A percentile compares a stretch with the other conserved stretches of the same genome.
phyloP scores from a whole-genome alignment of 2,329 filamentous ascomycete genomes.

The Fusarium anguioides region DNA sequence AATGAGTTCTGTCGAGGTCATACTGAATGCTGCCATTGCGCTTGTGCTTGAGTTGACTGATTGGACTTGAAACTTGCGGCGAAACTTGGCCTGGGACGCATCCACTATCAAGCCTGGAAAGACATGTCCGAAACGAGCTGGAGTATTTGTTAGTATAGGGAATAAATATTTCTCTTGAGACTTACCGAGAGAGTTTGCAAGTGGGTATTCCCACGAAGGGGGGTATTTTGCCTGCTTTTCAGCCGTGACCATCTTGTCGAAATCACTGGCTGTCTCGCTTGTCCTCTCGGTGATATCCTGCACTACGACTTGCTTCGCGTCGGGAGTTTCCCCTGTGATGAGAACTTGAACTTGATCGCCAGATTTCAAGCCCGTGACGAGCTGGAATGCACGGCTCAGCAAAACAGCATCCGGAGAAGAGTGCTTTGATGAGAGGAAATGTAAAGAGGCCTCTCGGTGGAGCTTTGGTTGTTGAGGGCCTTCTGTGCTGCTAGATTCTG shows the following conservation, averaged over 20 bases:
- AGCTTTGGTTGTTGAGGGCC: conserved; percentile 24
- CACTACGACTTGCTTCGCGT: conserved; percentile 69
- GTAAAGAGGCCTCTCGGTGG: conserved; percentile 60
- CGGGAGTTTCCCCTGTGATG: conserved; percentile 66
- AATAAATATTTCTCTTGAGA: too few species aligned
- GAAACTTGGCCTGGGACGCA: conserved; percentile 55
- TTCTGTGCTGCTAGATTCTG: conserved; percentile 10
- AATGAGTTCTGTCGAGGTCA: conserved; percentile 52
- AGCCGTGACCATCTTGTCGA: conserved; percentile 30
- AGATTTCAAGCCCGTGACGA: conserved; percentile 77
- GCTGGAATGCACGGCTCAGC: conserved; percentile 79
- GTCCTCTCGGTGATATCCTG: conserved; percentile 62
- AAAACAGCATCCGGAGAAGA: conserved; percentile 75
- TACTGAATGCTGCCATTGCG: conserved; percentile 58
- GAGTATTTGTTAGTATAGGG: conserved; percentile 1
- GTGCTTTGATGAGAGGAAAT: conserved; percentile 66
- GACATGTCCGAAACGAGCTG: conserved; percentile 74
- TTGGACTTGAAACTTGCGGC: conserved; percentile 62
- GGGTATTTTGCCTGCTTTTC: conserved; percentile 47
- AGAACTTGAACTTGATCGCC: conserved; percentile 71
- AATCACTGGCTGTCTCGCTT: conserved; percentile 17
- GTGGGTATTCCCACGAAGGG: conserved; percentile 51
- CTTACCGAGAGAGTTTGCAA: conserved; percentile 51
- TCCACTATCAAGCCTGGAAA: conserved; percentile 78
- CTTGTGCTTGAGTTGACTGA: conserved; percentile 65